Base-by-base conservation (phyloP, 257 asterid genomes). In the Leonotis leonurus region DNA sequence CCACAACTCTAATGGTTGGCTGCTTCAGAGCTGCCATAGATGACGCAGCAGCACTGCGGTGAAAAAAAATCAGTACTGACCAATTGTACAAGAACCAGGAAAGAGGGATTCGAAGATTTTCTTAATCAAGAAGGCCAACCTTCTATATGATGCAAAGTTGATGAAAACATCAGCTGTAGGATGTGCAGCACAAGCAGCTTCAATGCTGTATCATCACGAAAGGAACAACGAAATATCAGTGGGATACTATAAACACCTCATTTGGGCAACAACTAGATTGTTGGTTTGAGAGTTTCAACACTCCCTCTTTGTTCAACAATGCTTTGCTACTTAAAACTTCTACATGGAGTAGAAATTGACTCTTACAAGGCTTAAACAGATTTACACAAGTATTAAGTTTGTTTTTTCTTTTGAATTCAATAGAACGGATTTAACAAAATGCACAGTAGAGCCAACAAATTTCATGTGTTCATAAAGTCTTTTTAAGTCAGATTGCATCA, bases 121-220 rank as follows among this genome's bases (percentile, higher is more conserved):
- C 43, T 18, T 32, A 58, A 26, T 9, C 49, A 64, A 64, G 27
- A 57, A 33, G 40, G 74, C 77, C n/a, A 77, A 92, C 99, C 99
- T 92, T 85, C 99, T 85, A 67, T 70, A 92, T 24, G 99, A 92
- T 59, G 99, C 99, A 72, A 92, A 92, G 80, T 92, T 89, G 44
- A 92, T 92, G 90, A 92, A 92, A 26, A 92, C 99, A 89, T 92
- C 99, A 25, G 99, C 97, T 6, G 95, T 92, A 13, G 99, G 96
- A 66, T 92, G 97, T 35, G 97, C 94, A 59, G 99, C 89, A 78
- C 89, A 80, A 64, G 99, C 97, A 12, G 96, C 94, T 71, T 89
- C 97, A 48, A 89, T 64, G 33, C 99, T 92, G 90, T 17, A 39
- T 11, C 68, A 62, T 49, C 20, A 44, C 12, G 20, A 8, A 36